Conservation (phyloP, 1,284 basidiomycete species). For the Naganishia albida region DNA sequence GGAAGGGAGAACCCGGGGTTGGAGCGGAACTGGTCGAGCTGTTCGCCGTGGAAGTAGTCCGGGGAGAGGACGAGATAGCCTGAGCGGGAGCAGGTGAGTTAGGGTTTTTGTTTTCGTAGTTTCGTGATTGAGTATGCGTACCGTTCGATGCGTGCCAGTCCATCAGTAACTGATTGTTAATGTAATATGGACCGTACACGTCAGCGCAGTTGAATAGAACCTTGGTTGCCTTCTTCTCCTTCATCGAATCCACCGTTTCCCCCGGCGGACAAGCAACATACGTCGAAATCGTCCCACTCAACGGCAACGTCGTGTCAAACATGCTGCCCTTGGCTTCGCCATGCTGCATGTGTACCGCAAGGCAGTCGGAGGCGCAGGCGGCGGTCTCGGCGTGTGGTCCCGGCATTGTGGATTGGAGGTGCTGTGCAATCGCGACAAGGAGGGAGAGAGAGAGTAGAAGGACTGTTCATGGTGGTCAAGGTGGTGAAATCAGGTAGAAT, state of each 20-base stretch:
- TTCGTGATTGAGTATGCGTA: background rate
- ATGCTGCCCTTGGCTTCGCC: conserved; percentile 26
- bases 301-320: conserved; percentile 23
- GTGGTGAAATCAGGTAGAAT: too few relatives aligned
- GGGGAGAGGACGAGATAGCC: conserved; percentile 34
- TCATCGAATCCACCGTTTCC: conserved; percentile 13
- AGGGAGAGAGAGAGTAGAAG: too few relatives aligned
- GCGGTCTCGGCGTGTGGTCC: conserved; percentile 28
- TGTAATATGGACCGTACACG: conserved; percentile 34
- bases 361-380: conserved; percentile 31
- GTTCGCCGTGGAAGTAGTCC: conserved; percentile 33
- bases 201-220: conserved; percentile 30
- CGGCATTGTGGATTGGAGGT: conserved; percentile 13
- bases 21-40: conserved; percentile 19
- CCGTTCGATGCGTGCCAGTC: conserved; percentile 33
- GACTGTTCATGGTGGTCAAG: too few relatives aligned
- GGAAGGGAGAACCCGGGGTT: conserved; percentile 22
- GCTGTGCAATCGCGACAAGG: too few relatives aligned
- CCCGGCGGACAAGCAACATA: conserved; percentile 29
- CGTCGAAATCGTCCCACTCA: conserved; percentile 25
- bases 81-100: background rate
- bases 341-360: conserved; percentile 26
- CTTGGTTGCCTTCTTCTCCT: conserved; percentile 25
- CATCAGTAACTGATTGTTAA: conserved; percentile 34
- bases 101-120: too few relatives aligned